Evolutionary conservation across 768 basidiomycete species (phyloP), one percentile per base, ranked within the genome.

Genomic region (Amanita pseudoporphyria): DNA sequence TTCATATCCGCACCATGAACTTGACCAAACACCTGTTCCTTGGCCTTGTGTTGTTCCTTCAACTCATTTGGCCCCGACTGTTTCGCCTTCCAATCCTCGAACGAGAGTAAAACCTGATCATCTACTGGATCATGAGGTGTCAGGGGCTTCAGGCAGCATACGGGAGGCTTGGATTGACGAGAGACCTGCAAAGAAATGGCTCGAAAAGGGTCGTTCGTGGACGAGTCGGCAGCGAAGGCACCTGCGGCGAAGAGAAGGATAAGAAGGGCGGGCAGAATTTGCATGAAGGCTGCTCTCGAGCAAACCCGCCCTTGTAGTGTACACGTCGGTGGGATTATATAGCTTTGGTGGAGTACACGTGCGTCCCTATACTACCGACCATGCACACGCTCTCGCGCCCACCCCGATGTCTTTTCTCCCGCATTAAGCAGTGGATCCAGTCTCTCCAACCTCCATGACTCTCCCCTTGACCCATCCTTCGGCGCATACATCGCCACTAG

Each of bases 11-110:
- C 41, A 19, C 32, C 22, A 14, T 43, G 41, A 35, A 24, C 6
- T n/a, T 45, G 44, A n/a, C 44, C 22, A 30, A 10, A 12, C 10
- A 26, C 16, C 44, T 30, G 46, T 19, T 59, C 61, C 35, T 57
- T 57, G 19, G 57, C 55, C 44, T 60, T 63, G 10, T 63, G 60
- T n/a, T 63, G 59, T 10, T 58, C 61, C 53, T 77, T 71, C 32
- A 66, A 57, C 26, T 64, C 61, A 52, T 77, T 70, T 31, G 65
- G 57, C 24, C 64, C 64, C 41, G 69, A 58, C 51, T 82, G 83
- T 55, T 77, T 86, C 28, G 78, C 78, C 59, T 89, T 89, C 89
- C 89, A 93, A 56, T 91, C 89, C 58, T 91, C 85, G 58, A 93
- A 93, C 0, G 87, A 86, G 18, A 89, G 74, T 18, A 91, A 66